These are phyloP conservation scores for Scutellaria baicalensis DNA, from an alignment of 257 asterid genomes.

Conservation along the genomic window DNA sequence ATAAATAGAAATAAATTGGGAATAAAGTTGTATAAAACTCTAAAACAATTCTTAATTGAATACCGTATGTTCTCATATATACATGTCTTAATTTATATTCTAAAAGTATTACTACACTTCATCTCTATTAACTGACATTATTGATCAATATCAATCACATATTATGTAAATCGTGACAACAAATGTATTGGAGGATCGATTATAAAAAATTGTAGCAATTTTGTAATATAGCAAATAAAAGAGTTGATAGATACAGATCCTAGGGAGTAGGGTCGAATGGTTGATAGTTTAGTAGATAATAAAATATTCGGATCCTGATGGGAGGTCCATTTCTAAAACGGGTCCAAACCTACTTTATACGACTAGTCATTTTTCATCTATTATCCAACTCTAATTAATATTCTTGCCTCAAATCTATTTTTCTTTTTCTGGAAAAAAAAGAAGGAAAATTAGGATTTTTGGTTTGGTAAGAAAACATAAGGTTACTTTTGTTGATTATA, in stretches of 20 bases:
- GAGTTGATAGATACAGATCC: constrained; percentile 23
- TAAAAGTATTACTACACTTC: no score
- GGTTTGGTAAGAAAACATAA: no score
- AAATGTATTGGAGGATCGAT: no score
- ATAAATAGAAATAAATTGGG: no score
- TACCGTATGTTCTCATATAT: no score
- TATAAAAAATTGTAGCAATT: constrained; percentile 8
- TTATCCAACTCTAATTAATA: constrained; percentile 6
- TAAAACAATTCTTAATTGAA: no score
- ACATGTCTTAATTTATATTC: no score
- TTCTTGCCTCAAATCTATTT: background rate
- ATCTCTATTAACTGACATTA: no score
- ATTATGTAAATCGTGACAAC: no score
- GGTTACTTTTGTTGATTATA: background rate
- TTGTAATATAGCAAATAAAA: constrained; percentile 4
- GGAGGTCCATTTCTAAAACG: constrained; percentile 22
- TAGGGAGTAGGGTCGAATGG: constrained; percentile 19
- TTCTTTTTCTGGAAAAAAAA: background rate
- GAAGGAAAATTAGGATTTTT: background rate
- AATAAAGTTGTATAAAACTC: no score
- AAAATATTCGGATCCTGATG: constrained; percentile 21
- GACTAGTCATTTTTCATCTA: constrained; percentile 22
- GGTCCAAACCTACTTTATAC: constrained; percentile 9
- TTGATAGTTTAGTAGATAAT: constrained; percentile 6
- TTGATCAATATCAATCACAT: no score